Percentiles rank a stretch among this genome's conserved stretches.
phyloP scores from a whole-genome alignment of 2,329 filamentous ascomycete genomes.

The Corniculantispora saksenae region DNA sequence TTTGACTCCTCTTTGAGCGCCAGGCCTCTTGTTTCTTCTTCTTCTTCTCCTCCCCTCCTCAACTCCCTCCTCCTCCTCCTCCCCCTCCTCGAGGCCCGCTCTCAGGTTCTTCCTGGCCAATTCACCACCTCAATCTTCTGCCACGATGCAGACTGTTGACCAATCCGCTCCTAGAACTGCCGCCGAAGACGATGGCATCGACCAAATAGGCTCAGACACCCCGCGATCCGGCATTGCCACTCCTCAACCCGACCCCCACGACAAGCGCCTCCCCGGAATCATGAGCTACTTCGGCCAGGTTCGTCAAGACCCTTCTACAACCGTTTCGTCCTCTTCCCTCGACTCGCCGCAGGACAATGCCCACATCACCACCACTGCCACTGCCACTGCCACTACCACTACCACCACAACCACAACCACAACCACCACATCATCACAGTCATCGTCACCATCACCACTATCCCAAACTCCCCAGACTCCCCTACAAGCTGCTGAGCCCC shows the following conservation, averaged over 20 bases:
- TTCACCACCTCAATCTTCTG: constrained; percentile 3
- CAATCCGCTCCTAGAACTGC: constrained; percentile 54
- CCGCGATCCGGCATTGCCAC: constrained; percentile 91
- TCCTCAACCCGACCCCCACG: constrained; percentile 87
- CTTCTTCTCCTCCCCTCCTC: constrained; percentile 6
- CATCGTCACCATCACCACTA: not conserved
- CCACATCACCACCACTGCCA: not conserved
- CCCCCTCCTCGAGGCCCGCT: constrained; percentile 20
- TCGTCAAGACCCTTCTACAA: constrained; percentile 77
- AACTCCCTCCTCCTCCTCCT: constrained; percentile 18
- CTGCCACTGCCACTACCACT: not conserved
- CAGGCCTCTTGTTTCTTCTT: not conserved
- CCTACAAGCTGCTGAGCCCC: not conserved
- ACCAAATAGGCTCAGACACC: constrained; percentile 81
- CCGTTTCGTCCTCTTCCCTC: constrained; percentile 35
- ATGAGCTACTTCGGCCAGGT: constrained; percentile 99
- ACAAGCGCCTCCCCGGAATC: constrained; percentile 94
- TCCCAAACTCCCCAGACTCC: constrained; percentile 3
- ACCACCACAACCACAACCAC: not conserved
- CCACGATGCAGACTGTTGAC: constrained; percentile 53
- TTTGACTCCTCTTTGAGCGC: constrained; percentile 11
- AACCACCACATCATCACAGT: not conserved
- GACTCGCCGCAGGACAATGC: constrained; percentile 33
- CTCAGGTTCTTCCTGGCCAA: not conserved
- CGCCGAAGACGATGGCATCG: constrained; percentile 69